Evolutionary conservation across 2,329 filamentous ascomycete species (phyloP), one percentile per base, ranked within the genome.

Genomic region (Penicillium freii): DNA sequence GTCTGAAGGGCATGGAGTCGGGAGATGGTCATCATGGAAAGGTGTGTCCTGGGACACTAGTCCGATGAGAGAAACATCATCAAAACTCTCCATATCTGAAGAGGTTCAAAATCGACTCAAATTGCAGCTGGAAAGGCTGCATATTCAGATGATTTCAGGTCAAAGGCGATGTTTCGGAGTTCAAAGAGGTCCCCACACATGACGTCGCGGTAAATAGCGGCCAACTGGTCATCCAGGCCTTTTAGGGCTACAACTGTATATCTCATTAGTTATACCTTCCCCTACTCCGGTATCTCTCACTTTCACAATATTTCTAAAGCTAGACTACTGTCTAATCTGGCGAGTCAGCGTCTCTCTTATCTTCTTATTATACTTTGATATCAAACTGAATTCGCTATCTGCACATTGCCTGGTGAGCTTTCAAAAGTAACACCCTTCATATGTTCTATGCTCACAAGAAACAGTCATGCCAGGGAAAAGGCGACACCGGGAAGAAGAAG

Each of bases 81-180:
- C 72, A 34, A 75, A 72, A 63, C 74, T 77, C 66, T 77, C 71
- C 75, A 77, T 77, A 23, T 17, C 39, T 34, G 23, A 38, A 23
- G 8, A 15, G 5, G 31, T 31, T 31, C 8, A 36, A 36, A 21
- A 36, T 15, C 21, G 5, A 21, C 31, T 33, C 6, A n/a, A 23
- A 4, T 13, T 29, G n/a, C 15, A 45, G 53, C 23, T 38, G 29
- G 21, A 42, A 21, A 44, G 43, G 38, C 48, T 57, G 34, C 38
- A 51, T 45, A 36, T 19, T n/a, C 21, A 17, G 5, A 10, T 17
- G 29, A 19, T 29, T 33, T n/a, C 9, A n/a, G 13, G 39, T 27
- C 39, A 11, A 31, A 23, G 36, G 31, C 15, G 39, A 40, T 21
- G 38, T 52, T 33, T 33, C 27, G 25, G 48, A 48, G 39, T 34